Conservation (phyloP, 768 basidiomycete species). For the Suillus variegatus region DNA sequence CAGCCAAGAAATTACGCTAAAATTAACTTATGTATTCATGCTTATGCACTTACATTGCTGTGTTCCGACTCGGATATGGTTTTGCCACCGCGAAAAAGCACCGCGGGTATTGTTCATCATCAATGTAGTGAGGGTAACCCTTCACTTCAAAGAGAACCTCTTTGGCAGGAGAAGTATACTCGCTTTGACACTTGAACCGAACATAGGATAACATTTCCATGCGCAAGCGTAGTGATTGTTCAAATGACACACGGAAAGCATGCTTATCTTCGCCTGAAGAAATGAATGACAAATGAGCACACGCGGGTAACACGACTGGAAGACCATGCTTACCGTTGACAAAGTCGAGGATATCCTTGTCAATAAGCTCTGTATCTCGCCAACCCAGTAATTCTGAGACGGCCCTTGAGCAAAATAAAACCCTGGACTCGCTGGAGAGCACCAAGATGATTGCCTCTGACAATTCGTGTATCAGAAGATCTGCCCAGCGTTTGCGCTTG, state of each 20-base stretch:
- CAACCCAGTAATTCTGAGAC: conserved; percentile 77
- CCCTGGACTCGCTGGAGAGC: conserved; percentile 59
- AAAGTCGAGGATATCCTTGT: conserved; percentile 63
- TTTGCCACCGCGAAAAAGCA: conserved; percentile 78
- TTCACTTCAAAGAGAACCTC: conserved; percentile 72
- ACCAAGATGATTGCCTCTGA: conserved; percentile 73
- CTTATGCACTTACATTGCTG: conserved; percentile 53
- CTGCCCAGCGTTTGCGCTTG: conserved; percentile 85
- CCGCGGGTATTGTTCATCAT: conserved; percentile 40
- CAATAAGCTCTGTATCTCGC: conserved; percentile 71
- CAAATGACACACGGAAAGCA: conserved; percentile 48
- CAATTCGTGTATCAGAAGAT: conserved; percentile 74
- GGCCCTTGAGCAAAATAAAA: conserved; percentile 70
- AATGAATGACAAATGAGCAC: conserved; percentile 11
- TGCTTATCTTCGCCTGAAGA: conserved; percentile 56
- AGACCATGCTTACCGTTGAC: conserved; percentile 53
- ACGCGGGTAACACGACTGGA: conserved; percentile 7
- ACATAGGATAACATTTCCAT: conserved; percentile 58
- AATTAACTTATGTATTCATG: background rate
- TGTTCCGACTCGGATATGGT: conserved; percentile 75
- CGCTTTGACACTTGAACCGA: conserved; percentile 55
- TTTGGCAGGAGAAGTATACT: conserved; percentile 32
- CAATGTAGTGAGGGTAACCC: conserved; percentile 58
- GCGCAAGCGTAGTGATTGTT: conserved; percentile 51
- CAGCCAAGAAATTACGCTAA: conserved; percentile 5